phyloP scores from a whole-genome alignment of 2,329 filamentous ascomycete species.

The Alternaria alternata region DNA sequence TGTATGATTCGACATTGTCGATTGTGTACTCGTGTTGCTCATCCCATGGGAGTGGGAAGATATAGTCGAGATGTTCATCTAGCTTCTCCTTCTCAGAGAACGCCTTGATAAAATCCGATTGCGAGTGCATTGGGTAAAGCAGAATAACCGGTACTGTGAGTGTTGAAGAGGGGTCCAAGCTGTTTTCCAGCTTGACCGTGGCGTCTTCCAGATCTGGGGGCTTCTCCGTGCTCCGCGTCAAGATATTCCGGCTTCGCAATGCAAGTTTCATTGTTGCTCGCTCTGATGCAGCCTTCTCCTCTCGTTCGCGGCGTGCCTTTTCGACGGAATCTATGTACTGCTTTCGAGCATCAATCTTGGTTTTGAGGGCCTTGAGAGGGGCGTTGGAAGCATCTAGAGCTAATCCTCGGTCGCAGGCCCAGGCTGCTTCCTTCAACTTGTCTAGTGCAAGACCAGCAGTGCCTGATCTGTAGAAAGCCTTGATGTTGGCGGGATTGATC shows the following conservation, averaged over 20 bases:
- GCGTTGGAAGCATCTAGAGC: constrained; percentile 74
- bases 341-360: constrained; percentile 69
- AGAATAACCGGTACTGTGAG: constrained; percentile 82
- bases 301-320: constrained; percentile 64
- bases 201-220: constrained; percentile 92
- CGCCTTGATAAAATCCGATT: constrained; percentile 90
- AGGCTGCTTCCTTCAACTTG: constrained; percentile 80
- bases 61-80: constrained; percentile 80
- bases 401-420: constrained; percentile 78
- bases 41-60: constrained; percentile 92
- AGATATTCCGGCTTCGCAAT: constrained; percentile 75
- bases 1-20: constrained; percentile 80
- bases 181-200: constrained; percentile 72
- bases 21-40: constrained; percentile 69
- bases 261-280: constrained; percentile 60
- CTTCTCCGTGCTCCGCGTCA: constrained; percentile 69
- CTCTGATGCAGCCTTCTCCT: constrained; percentile 64
- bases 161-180: constrained; percentile 74
- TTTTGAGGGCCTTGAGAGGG: constrained; percentile 68
- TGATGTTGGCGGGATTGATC: constrained; percentile 81
- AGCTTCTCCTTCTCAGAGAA: constrained; percentile 81
- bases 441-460: constrained; percentile 80
- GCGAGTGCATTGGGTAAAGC: constrained; percentile 81
- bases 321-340: constrained; percentile 64
- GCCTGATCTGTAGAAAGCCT: constrained; percentile 88